Percentiles rank a stretch among this genome's conserved stretches.
These are phyloP conservation scores for Eremochloa ophiuroides DNA, from an alignment of 176 grass and related monocot genomes.

Conservation along the genomic window DNA sequence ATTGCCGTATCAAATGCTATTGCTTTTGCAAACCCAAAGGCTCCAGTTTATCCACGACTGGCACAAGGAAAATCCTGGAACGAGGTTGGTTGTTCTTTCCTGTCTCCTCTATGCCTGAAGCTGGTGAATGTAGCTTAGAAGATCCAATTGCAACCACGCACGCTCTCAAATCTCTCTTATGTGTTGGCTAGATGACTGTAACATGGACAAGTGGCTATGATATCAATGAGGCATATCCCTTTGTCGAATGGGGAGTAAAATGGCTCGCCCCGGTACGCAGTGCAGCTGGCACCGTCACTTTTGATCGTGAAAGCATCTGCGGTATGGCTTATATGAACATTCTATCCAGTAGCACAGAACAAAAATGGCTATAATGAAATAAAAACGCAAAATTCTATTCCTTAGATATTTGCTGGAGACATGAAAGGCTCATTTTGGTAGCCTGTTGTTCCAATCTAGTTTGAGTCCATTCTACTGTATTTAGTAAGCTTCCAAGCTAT, in stretches of 20 bases:
- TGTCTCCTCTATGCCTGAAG: background rate
- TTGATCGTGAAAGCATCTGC: constrained; percentile 61
- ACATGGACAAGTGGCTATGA: constrained; percentile 95
- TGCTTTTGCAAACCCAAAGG: constrained; percentile 73
- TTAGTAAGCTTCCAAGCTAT: background rate
- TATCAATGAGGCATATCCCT: constrained; percentile 65
- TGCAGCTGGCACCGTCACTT: constrained; percentile 66
- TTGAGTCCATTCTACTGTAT: background rate
- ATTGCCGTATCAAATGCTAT: constrained; percentile 71
- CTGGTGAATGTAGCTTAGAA: background rate
- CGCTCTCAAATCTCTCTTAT: background rate
- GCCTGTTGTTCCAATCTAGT: background rate
- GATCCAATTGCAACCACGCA: background rate
- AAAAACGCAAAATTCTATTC: background rate
- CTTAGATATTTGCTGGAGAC: background rate
- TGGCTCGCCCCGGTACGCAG: constrained; percentile 22
- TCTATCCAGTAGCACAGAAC: background rate
- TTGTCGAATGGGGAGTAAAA: constrained; percentile 79
- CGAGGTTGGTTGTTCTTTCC: constrained; percentile 44
- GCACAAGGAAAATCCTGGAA: constrained; percentile 76
- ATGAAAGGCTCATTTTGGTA: background rate
- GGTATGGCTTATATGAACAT: constrained; percentile 40
- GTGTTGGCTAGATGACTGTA: constrained; percentile 74
- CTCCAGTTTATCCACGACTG: constrained; percentile 82
- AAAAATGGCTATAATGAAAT: background rate